Percentiles rank a stretch among this genome's conserved stretches.
phyloP scores from a whole-genome alignment of 345 rosid genomes.

The Draba incana region DNA sequence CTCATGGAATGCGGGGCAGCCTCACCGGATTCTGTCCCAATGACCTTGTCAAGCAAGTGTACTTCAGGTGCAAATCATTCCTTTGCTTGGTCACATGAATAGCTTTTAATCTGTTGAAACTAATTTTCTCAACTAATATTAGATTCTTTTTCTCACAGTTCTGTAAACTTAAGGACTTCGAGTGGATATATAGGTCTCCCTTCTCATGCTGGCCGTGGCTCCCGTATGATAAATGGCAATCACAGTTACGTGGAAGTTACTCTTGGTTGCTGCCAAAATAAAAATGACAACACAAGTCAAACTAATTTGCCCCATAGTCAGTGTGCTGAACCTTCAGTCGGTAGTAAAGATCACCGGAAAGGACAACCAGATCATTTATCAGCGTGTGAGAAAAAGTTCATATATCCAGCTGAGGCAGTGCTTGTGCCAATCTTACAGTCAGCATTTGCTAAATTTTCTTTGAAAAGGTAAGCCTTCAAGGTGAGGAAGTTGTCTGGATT shows the following conservation, averaged over 20 bases:
- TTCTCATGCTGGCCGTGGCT: slow-evolving; percentile 64
- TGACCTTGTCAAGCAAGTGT: slow-evolving; percentile 95
- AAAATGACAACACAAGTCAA: slow-evolving; percentile 50
- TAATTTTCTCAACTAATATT: slow-evolving; percentile 24
- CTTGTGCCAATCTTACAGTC: slow-evolving; percentile 88
- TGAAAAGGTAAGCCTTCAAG: slow-evolving; percentile 67
- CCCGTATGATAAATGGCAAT: slow-evolving; percentile 66
- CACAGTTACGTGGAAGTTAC: slow-evolving; percentile 81
- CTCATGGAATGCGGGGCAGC: slow-evolving; percentile 95
- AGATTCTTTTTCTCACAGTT: slow-evolving; percentile 47
- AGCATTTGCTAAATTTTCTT: slow-evolving; percentile 79
- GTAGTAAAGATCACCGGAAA: slow-evolving; percentile 64
- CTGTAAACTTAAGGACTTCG: slow-evolving; percentile 60
- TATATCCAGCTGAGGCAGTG: slow-evolving; percentile 90
- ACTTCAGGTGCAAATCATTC: slow-evolving; percentile 55
- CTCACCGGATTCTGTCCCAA: slow-evolving; percentile 89
- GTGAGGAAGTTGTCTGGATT: slow-evolving; percentile 31
- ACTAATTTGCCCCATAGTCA: slow-evolving; percentile 58
- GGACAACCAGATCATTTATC: slow-evolving; percentile 49
- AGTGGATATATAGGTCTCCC: slow-evolving; percentile 72
- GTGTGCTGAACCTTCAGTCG: slow-evolving; percentile 58
- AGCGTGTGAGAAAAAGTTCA: slow-evolving; percentile 62
- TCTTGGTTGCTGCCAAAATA: slow-evolving; percentile 68
- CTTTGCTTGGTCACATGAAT: slow-evolving; percentile 21
- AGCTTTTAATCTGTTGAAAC: slow-evolving; percentile 12